phyloP scores from a whole-genome alignment of 352 stramenopile genomes.

The Elongisporangium prolatum region DNA sequence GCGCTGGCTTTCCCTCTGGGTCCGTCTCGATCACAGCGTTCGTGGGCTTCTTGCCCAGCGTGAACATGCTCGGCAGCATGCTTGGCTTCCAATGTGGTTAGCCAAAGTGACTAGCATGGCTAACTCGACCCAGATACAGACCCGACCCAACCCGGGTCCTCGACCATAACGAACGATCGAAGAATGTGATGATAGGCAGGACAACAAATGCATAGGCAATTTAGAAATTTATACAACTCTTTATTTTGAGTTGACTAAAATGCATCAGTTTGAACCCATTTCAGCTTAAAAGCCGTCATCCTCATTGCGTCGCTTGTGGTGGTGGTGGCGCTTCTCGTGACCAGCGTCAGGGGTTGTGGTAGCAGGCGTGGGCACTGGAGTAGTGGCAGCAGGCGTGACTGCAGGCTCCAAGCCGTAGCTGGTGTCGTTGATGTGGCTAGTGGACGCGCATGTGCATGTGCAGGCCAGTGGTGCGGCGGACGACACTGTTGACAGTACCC shows the following conservation, averaged over 20 bases:
- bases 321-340: no score
- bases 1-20: slow-evolving; percentile 11
- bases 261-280: not conserved
- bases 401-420: not conserved
- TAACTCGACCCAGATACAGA: not conserved
- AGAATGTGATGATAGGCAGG: slow-evolving; percentile 5
- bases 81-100: not conserved
- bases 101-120: not conserved
- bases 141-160: not conserved
- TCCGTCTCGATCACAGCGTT: slow-evolving; percentile 20
- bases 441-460: not conserved
- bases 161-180: slow-evolving; percentile 2
- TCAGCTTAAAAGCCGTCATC: no score
- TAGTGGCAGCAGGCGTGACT: no score
- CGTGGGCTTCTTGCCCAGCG: slow-evolving; percentile 16
- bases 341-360: no score
- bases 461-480: not conserved
- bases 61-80: slow-evolving; percentile 41
- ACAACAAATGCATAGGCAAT: slow-evolving; percentile 1
- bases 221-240: not conserved
- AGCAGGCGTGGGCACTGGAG: no score
- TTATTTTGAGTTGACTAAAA: not conserved
- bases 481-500: slow-evolving; percentile 9
- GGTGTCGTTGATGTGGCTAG: not conserved
- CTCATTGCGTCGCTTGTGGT: no score